Evolutionary conservation across 2,329 filamentous ascomycete species (phyloP).

Genomic region (Grosmannia huntii): DNA sequence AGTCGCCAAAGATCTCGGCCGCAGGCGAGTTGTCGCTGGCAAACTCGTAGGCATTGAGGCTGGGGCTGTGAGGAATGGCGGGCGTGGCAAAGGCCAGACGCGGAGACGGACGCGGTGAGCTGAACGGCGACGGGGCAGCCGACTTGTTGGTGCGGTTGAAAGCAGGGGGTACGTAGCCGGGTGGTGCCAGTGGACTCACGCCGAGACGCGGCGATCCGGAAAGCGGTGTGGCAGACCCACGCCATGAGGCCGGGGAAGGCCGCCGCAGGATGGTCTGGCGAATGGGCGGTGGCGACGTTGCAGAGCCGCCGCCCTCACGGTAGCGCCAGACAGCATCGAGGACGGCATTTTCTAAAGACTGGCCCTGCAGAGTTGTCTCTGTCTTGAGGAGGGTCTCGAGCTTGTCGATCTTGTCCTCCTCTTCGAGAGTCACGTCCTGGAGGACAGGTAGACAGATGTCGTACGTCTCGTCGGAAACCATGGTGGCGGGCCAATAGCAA

Average conservation of each 20-base stretch:
- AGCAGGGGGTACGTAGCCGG: slow-evolving; percentile 67
- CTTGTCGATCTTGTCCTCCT: slow-evolving; percentile 90
- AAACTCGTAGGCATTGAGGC: slow-evolving; percentile 89
- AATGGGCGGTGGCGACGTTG: slow-evolving; percentile 69
- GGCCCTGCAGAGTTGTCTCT: slow-evolving; percentile 62
- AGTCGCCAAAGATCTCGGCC: slow-evolving; percentile 71
- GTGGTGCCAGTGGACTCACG: slow-evolving; percentile 71
- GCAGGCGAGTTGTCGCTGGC: slow-evolving; percentile 67
- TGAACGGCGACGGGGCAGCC: slow-evolving; percentile 75
- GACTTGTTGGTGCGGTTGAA: slow-evolving; percentile 61
- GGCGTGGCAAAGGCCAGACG: slow-evolving; percentile 82
- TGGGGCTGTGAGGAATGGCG: slow-evolving; percentile 85
- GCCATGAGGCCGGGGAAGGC: slow-evolving; percentile 89
- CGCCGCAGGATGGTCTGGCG: slow-evolving; percentile 83
- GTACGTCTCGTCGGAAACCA: slow-evolving; percentile 89
- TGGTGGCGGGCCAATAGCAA: slow-evolving; percentile 28
- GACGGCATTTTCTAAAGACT: slow-evolving; percentile 76
- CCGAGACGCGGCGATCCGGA: slow-evolving; percentile 71
- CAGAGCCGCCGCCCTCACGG: slow-evolving; percentile 50
- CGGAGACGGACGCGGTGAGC: slow-evolving; percentile 84
- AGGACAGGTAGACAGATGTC: slow-evolving; percentile 83
- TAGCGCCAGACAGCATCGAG: slow-evolving; percentile 84
- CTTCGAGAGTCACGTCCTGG: slow-evolving; percentile 68
- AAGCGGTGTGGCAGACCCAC: slow-evolving; percentile 66
- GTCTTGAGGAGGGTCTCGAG: slow-evolving; percentile 75